A percentile compares a stretch with the other conserved stretches of the same genome.
These are phyloP conservation scores for Conoideocrella luteorostrata DNA, from an alignment of 2,329 filamentous ascomycete species.

Conservation along the genomic window DNA sequence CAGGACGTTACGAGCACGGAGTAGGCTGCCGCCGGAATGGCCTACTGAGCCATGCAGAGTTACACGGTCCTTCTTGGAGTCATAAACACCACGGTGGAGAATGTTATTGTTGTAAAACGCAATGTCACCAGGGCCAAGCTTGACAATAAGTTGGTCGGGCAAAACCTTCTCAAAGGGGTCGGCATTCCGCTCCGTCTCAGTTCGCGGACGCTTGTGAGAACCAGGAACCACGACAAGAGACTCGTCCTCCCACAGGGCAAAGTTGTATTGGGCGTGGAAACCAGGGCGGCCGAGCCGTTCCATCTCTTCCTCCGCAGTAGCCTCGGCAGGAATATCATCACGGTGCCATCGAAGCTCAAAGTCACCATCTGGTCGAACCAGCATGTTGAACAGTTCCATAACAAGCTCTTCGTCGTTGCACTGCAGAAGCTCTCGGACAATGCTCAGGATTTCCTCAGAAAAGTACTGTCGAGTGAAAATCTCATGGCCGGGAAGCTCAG, in stretches of 20 bases:
- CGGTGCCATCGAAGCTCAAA: slow-evolving; percentile 81
- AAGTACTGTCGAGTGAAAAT: slow-evolving; percentile 69
- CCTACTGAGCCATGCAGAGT: slow-evolving; percentile 70
- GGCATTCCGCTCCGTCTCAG: slow-evolving; percentile 60
- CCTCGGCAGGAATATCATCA: slow-evolving; percentile 69
- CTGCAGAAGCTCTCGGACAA: slow-evolving; percentile 59
- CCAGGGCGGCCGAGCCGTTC: slow-evolving; percentile 52
- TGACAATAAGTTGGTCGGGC: slow-evolving; percentile 59
- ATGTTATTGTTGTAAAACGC: slow-evolving; percentile 93
- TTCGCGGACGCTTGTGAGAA: slow-evolving; percentile 65
- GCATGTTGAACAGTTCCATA: slow-evolving; percentile 84
- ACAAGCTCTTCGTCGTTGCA: slow-evolving; percentile 58
- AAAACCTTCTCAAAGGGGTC: slow-evolving; percentile 56
- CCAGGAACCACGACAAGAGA: slow-evolving; percentile 72
- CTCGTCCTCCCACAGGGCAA: slow-evolving; percentile 70
- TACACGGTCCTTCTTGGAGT: slow-evolving; percentile 51
- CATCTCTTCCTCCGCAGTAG: slow-evolving; percentile 60
- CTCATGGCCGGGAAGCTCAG: slow-evolving; percentile 54
- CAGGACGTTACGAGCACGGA: slow-evolving; percentile 63
- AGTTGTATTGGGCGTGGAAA: slow-evolving; percentile 81
- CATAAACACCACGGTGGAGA: slow-evolving; percentile 65
- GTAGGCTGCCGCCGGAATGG: slow-evolving; percentile 44
- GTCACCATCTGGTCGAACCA: slow-evolving; percentile 63
- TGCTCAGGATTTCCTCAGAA: slow-evolving; percentile 52
- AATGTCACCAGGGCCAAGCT: slow-evolving; percentile 66